Percentiles rank a stretch among this genome's conserved stretches.
These are phyloP conservation scores for Myxozyma udenii DNA, from an alignment of 805 yeast genomes.

Conservation along the genomic window DNA sequence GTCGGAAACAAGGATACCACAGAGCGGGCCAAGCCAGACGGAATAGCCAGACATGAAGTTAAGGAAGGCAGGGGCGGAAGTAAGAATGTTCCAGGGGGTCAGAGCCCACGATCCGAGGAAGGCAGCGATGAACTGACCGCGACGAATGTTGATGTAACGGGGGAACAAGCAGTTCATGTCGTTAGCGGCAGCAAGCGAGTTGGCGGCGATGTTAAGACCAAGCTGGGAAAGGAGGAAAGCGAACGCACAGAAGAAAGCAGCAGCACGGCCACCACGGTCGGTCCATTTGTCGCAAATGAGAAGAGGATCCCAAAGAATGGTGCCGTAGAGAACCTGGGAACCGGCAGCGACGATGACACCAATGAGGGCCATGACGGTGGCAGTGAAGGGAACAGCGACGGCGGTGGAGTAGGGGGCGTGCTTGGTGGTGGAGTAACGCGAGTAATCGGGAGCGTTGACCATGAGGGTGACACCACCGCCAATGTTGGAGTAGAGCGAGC, in stretches of 20 bases:
- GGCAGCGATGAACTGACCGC: constrained; percentile 42
- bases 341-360: constrained; percentile 50
- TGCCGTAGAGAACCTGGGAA: constrained; percentile 42
- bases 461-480: constrained; percentile 44
- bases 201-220: constrained; percentile 43
- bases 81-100: constrained; percentile 45
- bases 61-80: constrained; percentile 41
- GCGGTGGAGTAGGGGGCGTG: constrained; percentile 42
- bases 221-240: constrained; percentile 41
- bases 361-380: constrained; percentile 47
- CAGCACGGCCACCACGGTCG: constrained; percentile 45
- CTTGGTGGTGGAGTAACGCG: constrained; percentile 41
- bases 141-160: constrained; percentile 42
- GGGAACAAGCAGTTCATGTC: constrained; percentile 51
- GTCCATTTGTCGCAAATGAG: constrained; percentile 44
- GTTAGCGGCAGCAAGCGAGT: constrained; percentile 50
- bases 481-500: constrained; percentile 43
- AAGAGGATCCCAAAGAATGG: constrained; percentile 49
- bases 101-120: constrained; percentile 40
- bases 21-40: constrained; percentile 43
- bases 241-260: constrained; percentile 45
- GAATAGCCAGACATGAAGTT: constrained; percentile 41
- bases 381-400: constrained; percentile 41
- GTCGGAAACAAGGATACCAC: constrained; percentile 43
- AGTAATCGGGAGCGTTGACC: constrained; percentile 45